phyloP scores from a whole-genome alignment of 805 yeast species.

The Yamadazyma paraphyllophila region DNA sequence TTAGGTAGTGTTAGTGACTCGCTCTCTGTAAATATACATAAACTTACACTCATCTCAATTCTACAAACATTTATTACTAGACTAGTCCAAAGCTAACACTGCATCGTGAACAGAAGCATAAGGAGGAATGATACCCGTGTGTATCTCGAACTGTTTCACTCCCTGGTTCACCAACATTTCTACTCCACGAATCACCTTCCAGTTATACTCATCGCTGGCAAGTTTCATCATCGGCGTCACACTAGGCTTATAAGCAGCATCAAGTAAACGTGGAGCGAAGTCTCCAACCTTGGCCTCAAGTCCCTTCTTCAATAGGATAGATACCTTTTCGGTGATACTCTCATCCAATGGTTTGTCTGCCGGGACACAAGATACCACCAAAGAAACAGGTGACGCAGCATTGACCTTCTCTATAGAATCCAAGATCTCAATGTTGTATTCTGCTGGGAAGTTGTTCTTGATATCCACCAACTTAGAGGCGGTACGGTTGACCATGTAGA shows the following conservation, averaged over 20 bases:
- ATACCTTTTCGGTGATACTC: slow-evolving; percentile 46
- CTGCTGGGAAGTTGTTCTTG: slow-evolving; percentile 56
- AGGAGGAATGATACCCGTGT: slow-evolving; percentile 70
- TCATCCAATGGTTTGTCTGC: slow-evolving; percentile 71
- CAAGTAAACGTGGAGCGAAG: slow-evolving; percentile 61
- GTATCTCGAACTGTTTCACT: slow-evolving; percentile 74
- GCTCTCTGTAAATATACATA: too few relatives aligned
- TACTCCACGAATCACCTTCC: slow-evolving; percentile 88
- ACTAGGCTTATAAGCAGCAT: slow-evolving; percentile 92
- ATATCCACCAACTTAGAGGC: slow-evolving; percentile 59
- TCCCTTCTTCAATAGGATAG: slow-evolving; percentile 45
- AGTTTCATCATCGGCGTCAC: slow-evolving; percentile 82
- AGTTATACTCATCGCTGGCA: slow-evolving; percentile 59
- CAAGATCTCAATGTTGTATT: slow-evolving; percentile 58
- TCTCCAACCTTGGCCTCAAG: slow-evolving; percentile 27
- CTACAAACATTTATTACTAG: background rate
- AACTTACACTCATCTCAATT: too few relatives aligned
- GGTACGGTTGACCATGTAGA: slow-evolving; percentile 83
- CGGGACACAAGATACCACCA: slow-evolving; percentile 80
- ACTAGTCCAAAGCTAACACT: slow-evolving; percentile 32
- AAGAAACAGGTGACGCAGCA: slow-evolving; percentile 46
- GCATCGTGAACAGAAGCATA: slow-evolving; percentile 60
- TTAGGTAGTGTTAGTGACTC: too few relatives aligned
- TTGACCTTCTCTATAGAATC: slow-evolving; percentile 47
- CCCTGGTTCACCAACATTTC: slow-evolving; percentile 95